Conservation (phyloP, 768 basidiomycete species). For the Serendipita sp. region DNA sequence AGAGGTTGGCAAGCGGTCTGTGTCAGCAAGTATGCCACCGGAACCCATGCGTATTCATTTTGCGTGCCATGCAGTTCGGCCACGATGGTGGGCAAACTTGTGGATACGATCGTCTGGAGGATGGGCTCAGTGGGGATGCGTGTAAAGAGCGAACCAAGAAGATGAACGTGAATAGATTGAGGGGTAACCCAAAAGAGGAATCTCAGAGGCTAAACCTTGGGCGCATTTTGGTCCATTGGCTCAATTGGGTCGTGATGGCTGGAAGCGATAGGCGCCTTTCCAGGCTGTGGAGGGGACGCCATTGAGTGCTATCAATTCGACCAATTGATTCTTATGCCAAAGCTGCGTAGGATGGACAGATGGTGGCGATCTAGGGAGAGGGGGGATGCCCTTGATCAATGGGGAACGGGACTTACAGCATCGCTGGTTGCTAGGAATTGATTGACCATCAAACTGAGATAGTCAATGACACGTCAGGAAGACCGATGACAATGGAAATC, state of each 20-base stretch:
- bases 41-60: constrained; percentile 73
- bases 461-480: constrained; percentile 55
- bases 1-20: constrained; percentile 76
- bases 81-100: constrained; percentile 66
- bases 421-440: constrained; percentile 74
- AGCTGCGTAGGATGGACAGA: too few species aligned
- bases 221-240: too few species aligned
- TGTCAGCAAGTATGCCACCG: constrained; percentile 69
- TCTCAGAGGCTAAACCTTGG: not conserved
- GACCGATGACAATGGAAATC: constrained; percentile 18
- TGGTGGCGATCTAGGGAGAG: too few species aligned
- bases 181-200: constrained; percentile 1
- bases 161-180: constrained; percentile 8
- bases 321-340: too few species aligned
- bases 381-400: not conserved
- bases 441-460: constrained; percentile 1
- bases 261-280: too few species aligned
- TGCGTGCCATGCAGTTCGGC: constrained; percentile 51
- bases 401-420: constrained; percentile 34
- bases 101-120: constrained; percentile 56
- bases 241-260: too few species aligned
- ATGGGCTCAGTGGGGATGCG: constrained; percentile 10
- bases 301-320: too few species aligned
- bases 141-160: constrained; percentile 1
- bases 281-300: too few species aligned